Evolutionary conservation across 306 rosid genomes (phyloP).

Genomic region (Cicer cuneatum): DNA sequence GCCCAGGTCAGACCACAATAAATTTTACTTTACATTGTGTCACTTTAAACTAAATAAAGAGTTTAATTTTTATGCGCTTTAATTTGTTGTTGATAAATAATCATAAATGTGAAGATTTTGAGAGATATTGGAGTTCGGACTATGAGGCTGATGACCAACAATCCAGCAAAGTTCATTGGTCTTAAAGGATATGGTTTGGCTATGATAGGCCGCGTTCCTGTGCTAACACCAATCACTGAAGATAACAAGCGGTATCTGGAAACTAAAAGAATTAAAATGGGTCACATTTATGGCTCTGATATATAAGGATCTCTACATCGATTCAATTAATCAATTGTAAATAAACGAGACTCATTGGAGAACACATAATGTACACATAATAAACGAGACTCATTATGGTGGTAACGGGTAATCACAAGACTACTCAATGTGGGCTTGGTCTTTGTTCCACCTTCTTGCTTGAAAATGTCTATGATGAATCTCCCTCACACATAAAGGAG

Average conservation of each 20-base stretch:
- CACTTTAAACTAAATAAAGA: too few species aligned
- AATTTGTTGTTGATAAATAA: background rate
- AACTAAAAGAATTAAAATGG: slow-evolving; percentile 86
- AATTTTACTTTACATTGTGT: too few species aligned
- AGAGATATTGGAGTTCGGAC: slow-evolving; percentile 81
- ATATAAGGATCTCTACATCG: slow-evolving; percentile 53
- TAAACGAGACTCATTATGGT: too few species aligned
- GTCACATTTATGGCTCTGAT: slow-evolving; percentile 89
- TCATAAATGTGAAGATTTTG: slow-evolving; percentile 56
- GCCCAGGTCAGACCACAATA: slow-evolving; percentile 63
- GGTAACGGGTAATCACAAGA: too few species aligned
- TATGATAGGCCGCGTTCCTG: slow-evolving; percentile 78
- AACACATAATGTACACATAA: slow-evolving; percentile 30
- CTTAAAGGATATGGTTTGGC: slow-evolving; percentile 88
- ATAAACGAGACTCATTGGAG: slow-evolving; percentile 24
- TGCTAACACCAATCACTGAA: slow-evolving; percentile 78
- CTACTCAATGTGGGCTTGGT: too few species aligned
- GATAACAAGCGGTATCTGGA: slow-evolving; percentile 75
- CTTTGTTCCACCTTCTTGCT: too few species aligned
- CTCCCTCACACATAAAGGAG: too few species aligned
- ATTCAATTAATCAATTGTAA: slow-evolving; percentile 49
- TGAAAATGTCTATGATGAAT: too few species aligned
- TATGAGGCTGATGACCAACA: slow-evolving; percentile 84
- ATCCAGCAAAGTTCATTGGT: slow-evolving; percentile 82
- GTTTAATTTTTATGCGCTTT: too few species aligned